A percentile compares a stretch with the other conserved stretches of the same genome.
Evolutionary conservation across 75 land plant genomes (phyloP).

Genomic region (Isoetes taiwanensis): DNA sequence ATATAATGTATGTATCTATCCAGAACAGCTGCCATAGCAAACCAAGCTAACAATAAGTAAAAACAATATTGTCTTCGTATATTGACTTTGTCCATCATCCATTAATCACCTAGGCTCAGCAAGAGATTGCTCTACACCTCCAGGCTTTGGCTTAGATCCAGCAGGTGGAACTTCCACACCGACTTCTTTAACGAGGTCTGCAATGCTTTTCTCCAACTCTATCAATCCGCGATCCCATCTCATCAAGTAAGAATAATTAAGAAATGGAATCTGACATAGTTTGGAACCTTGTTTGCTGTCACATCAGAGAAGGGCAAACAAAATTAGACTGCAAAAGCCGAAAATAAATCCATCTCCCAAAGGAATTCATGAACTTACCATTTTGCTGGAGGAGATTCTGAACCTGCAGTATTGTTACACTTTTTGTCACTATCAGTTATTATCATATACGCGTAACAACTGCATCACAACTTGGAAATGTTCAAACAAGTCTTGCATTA

Average conservation of each 20-base stretch:
- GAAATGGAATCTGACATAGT: constrained; percentile 79
- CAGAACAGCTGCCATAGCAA: too few relatives aligned
- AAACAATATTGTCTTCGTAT: too few relatives aligned
- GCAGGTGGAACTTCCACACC: constrained; percentile 36
- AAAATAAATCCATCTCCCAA: neutral
- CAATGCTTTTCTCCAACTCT: constrained; percentile 81
- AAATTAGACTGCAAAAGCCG: neutral
- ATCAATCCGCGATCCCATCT: constrained; percentile 71
- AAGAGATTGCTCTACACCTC: too few relatives aligned
- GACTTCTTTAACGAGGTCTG: constrained; percentile 58
- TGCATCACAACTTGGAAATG: too few relatives aligned
- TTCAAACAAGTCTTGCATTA: too few relatives aligned
- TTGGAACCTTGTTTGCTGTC: constrained; percentile 79
- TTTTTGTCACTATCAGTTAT: too few relatives aligned
- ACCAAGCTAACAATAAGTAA: too few relatives aligned
- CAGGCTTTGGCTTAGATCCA: constrained; percentile 8
- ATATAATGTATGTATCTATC: too few relatives aligned
- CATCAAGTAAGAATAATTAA: constrained; percentile 78
- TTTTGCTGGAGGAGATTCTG: constrained; percentile 76
- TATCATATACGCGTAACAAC: constrained; percentile 7
- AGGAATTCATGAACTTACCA: constrained; percentile 31
- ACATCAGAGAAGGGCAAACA: neutral
- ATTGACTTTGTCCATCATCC: too few relatives aligned
- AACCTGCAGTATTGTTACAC: constrained; percentile 55
- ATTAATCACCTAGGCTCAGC: too few relatives aligned